A percentile compares a stretch with the other conserved stretches of the same genome.
Conservation (phyloP, 371 early-diverging fungal species). For the Capillidium rhysosporum region DNA sequence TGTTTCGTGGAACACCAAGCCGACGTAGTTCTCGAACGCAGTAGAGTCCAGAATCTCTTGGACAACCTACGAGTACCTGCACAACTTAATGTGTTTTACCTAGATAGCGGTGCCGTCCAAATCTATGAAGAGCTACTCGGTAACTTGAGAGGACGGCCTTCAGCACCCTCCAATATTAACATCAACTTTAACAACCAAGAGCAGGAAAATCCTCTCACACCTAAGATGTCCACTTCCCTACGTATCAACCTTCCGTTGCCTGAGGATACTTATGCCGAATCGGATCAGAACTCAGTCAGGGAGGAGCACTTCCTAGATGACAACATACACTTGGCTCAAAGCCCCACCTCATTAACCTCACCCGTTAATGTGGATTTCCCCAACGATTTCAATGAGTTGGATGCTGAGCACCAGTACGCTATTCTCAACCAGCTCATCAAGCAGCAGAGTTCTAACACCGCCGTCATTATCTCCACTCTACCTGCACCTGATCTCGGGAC, state of each 20-base stretch:
- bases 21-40: constrained; percentile 26
- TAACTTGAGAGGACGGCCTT: neutral
- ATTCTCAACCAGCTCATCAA: constrained; percentile 34
- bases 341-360: neutral
- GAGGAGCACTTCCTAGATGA: neutral
- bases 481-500: constrained; percentile 31
- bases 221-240: neutral
- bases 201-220: neutral
- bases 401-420: constrained; percentile 18
- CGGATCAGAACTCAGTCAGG: neutral
- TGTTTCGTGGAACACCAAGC: constrained; percentile 29
- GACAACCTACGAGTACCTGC: constrained; percentile 29
- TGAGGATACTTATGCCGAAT: neutral
- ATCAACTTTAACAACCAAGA: neutral
- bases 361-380: neutral
- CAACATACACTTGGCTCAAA: neutral
- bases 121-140: neutral
- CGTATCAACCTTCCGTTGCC: neutral
- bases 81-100: constrained; percentile 24
- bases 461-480: constrained; percentile 28
- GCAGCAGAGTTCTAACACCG: constrained; percentile 17
- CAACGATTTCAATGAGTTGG: constrained; percentile 26
- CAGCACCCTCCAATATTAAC: neutral
- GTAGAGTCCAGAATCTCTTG: constrained; percentile 20
- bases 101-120: constrained; percentile 11